Base-by-base conservation (phyloP, 129 eudicot genomes). In the Chrysanthemum lavandulifolium region DNA sequence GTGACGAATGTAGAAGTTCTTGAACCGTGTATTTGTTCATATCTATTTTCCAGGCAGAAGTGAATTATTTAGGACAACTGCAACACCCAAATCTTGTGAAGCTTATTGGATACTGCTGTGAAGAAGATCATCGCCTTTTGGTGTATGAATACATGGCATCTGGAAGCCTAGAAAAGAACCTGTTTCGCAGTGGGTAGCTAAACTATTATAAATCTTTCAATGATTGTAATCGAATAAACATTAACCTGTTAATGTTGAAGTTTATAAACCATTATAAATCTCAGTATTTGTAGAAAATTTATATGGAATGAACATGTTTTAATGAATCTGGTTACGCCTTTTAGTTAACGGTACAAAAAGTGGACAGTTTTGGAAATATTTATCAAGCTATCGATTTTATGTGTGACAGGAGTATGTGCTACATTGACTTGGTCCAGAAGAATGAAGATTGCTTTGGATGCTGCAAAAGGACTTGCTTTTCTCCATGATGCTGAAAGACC, bases 391-490 rank as follows among this genome's bases (percentile, higher is more conserved):
- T 77, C 58, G 33, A 3, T 73, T 67, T 60, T 68, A 9, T 61
- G 78, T 67, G 78, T 45, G 40, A 50, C 47, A 95, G 99, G 90
- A 76, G 87, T 82, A 56, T 81, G 84, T 58, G 85, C 86, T 67
- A 85, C 94, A 27, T 81, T 95, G 67, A 84, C 96, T 29, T 95
- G 99, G 97, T 83, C 89, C 54, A 80, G 84, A 75, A 81, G 99
- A 70, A 70, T 95, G 86, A 95, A 90, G 87, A 86, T 95, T 80
- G 96, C 92, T 65, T 79, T 91, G 71, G 95, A 95, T 77, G 96
- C 93, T 79, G 97, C 99, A 78, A 95, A 78, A 75, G 99, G 99
- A 74, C 99, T 95, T 79, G 96, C 94, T 80, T 95, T 86, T 86
- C 97, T 95, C 77, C 99, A 95, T 79, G 85, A 79, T 68, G 89